Evolutionary conservation across 805 yeast genomes (phyloP).

Genomic region (Lipomyces spencermartinsiae): DNA sequence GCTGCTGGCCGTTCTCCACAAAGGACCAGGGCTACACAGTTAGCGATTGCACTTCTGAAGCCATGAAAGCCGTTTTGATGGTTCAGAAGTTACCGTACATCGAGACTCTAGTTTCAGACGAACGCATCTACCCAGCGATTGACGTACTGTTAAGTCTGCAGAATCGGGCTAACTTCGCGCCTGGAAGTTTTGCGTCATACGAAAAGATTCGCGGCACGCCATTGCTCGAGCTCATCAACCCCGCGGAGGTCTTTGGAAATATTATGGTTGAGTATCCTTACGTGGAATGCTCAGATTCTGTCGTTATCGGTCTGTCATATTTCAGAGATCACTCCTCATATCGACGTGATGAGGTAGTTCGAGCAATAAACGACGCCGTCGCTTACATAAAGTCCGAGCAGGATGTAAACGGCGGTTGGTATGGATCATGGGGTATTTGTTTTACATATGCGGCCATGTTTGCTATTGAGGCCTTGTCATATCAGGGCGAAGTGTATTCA

Average conservation of each 20-base stretch:
- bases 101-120: conserved; percentile 51
- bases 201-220: conserved; percentile 85
- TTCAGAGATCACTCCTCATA: conserved; percentile 73
- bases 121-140: conserved; percentile 67
- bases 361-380: conserved; percentile 77
- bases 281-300: conserved; percentile 97
- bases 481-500: conserved; percentile 67
- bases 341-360: conserved; percentile 65
- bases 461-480: conserved; percentile 88
- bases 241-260: conserved; percentile 97
- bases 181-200: conserved; percentile 91
- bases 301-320: conserved; percentile 84
- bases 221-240: conserved; percentile 76
- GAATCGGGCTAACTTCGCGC: conserved; percentile 77
- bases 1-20: conserved; percentile 97
- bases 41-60: conserved; percentile 96
- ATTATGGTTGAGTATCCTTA: conserved; percentile 99
- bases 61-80: conserved; percentile 92
- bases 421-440: conserved; percentile 98
- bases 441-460: conserved; percentile 97
- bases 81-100: conserved; percentile 64
- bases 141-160: conserved; percentile 80
- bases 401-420: conserved; percentile 89
- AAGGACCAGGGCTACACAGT: conserved; percentile 96
- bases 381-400: conserved; percentile 74